Conservation (phyloP, 2,329 filamentous ascomycete genomes). For the Scytalidium lignicola region DNA sequence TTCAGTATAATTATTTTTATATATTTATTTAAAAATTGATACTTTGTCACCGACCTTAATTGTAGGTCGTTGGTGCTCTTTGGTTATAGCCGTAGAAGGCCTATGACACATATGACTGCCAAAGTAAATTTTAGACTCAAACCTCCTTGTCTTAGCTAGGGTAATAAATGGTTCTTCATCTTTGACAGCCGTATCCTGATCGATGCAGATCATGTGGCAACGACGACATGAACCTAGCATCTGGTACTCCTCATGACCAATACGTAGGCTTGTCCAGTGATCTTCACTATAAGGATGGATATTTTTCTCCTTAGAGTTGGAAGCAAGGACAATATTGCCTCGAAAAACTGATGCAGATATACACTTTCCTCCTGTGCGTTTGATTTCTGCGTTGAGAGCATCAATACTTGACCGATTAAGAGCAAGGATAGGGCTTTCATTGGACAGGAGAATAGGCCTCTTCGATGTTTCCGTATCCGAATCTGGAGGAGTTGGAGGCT, state of each 20-base stretch:
- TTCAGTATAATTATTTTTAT: too few species aligned
- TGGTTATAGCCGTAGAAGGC: constrained; percentile 14
- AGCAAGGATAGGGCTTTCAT: constrained; percentile 88
- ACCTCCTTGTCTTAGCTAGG: constrained; percentile 77
- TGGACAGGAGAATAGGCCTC: constrained; percentile 70
- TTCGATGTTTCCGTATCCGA: constrained; percentile 45
- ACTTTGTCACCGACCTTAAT: constrained; percentile 45
- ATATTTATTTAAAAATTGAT: background rate
- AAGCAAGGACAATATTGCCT: constrained; percentile 75
- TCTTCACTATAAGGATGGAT: constrained; percentile 72
- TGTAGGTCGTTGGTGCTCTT: constrained; percentile 32
- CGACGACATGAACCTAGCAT: constrained; percentile 79
- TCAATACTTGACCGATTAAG: constrained; percentile 78
- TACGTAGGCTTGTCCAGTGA: constrained; percentile 61
- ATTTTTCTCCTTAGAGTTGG: constrained; percentile 28
- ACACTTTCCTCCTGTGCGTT: constrained; percentile 51
- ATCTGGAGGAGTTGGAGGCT: constrained; percentile 49
- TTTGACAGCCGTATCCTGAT: constrained; percentile 74
- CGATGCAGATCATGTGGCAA: constrained; percentile 94
- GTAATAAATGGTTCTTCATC: constrained; percentile 85
- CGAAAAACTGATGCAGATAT: constrained; percentile 75
- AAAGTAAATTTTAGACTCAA: constrained; percentile 83
- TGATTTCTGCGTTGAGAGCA: constrained; percentile 69
- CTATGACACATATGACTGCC: constrained; percentile 69
- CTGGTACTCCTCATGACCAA: constrained; percentile 60